These are phyloP conservation scores for Amphicarpaea edgeworthii DNA, from an alignment of 306 rosid species.

Conservation along the genomic window DNA sequence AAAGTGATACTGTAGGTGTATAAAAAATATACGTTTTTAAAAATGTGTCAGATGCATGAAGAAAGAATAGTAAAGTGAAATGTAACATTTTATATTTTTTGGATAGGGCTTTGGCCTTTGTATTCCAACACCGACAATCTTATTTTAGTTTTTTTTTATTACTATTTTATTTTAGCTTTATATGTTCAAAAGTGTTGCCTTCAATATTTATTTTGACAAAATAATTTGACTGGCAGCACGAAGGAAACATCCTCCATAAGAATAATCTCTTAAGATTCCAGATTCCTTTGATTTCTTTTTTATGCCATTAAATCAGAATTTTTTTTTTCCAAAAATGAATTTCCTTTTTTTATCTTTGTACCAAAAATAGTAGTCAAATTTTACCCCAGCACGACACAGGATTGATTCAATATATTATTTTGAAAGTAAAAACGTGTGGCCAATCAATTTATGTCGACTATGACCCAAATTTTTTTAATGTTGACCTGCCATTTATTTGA, in stretches of 20 bases:
- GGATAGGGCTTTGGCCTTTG: slow-evolving; percentile 36
- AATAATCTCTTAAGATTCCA: slow-evolving; percentile 32
- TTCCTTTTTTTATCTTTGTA: too few species aligned
- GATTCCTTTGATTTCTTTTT: not conserved
- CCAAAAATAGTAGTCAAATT: too few species aligned
- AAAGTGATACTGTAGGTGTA: not conserved
- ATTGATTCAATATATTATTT: too few species aligned
- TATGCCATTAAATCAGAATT: too few species aligned
- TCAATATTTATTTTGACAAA: not conserved
- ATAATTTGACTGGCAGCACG: slow-evolving; percentile 4
- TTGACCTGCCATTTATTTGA: too few species aligned
- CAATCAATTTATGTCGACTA: too few species aligned
- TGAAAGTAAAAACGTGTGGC: too few species aligned
- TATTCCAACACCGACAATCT: slow-evolving; percentile 43
- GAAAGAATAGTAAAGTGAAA: not conserved
- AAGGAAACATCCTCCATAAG: slow-evolving; percentile 21
- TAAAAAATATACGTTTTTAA: not conserved
- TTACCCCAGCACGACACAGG: too few species aligned
- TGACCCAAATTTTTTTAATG: too few species aligned
- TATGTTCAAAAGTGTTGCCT: not conserved
- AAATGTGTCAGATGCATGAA: not conserved
- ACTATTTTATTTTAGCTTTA: too few species aligned
- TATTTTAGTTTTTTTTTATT: too few species aligned
- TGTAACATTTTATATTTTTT: not conserved
- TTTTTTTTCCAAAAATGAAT: too few species aligned